Evolutionary conservation across 192 early-diverging fungal genomes (phyloP), one percentile per base, ranked within the genome.

Genomic region (Coemansia sp.): DNA sequence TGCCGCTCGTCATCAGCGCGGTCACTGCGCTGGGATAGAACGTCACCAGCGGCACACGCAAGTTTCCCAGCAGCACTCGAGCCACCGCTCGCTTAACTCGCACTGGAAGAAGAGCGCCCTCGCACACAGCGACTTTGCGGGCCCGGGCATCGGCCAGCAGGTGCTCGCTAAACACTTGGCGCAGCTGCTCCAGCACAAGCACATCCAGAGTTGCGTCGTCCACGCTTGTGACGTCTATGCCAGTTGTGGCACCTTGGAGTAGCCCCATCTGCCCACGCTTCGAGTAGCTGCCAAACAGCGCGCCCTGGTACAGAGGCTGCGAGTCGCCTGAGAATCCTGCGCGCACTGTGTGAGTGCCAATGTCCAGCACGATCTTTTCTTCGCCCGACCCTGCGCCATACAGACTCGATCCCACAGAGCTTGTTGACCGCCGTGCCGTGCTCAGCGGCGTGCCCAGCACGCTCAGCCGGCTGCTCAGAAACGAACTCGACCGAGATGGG

Each of bases 311-410:
- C 26, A 93, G 79, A 6, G 94, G 94, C 25, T 83, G 74, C 4
- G 88, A 65, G 74, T 96, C 94, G 21, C 91, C 91, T 3, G 90
- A 92, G 74, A 93, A 91, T 0, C 94, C 94, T 62, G 88, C 92
- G 17, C 92, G 91, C 59, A 95, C 80, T 57, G 89, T 89, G 29
- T 85, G 77, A 1, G 90, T 87, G 16, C 94, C 93, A 52, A 96
- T 82, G 70, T 96, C 94, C 8, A 96, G 84, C 8, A 96, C 89
- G 21, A 96, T 86, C 6, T 90, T 82, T 55, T 96, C 93, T 74
- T 94, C 94, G 56, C 25, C 53, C 0, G 53, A 55, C 10, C 64
- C 26, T 84, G 51, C 85, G 3, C 64, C 43, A 25, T 66, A 66
- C 19, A 66, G 45, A 1, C 47, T 41, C 54, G 64, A 57, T 2